phyloP scores from a whole-genome alignment of 805 yeast species.

The Candida sithepensis region DNA sequence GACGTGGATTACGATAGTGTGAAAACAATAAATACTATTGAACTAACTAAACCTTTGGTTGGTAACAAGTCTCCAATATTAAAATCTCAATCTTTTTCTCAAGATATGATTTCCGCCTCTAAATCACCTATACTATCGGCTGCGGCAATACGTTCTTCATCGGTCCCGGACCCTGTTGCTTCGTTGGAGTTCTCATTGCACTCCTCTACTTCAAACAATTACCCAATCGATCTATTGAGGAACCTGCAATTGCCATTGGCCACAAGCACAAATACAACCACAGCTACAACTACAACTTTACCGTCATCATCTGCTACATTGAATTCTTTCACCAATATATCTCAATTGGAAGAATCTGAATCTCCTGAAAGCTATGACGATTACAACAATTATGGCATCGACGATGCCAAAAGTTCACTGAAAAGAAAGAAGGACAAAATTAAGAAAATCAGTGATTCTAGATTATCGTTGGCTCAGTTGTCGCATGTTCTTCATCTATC shows the following conservation, averaged over 20 bases:
- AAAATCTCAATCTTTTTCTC: constrained; percentile 14
- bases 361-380: background rate
- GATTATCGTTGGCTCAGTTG: constrained; percentile 55
- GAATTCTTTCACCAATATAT: background rate
- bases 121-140: background rate
- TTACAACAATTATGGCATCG: background rate
- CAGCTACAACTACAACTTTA: background rate
- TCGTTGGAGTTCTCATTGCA: background rate
- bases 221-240: background rate
- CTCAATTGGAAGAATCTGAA: background rate
- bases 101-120: constrained; percentile 3
- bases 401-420: background rate
- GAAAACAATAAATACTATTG: constrained; percentile 19
- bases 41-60: constrained; percentile 19
- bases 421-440: background rate
- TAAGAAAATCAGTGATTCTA: constrained; percentile 40
- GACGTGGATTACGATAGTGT: constrained; percentile 13
- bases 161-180: background rate
- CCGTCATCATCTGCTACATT: background rate
- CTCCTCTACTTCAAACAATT: background rate
- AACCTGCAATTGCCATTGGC: background rate
- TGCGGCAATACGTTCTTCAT: background rate
- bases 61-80: constrained; percentile 14
- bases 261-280: too few species aligned
- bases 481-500: constrained; percentile 47